A percentile compares a stretch with the other conserved stretches of the same genome.
Conservation (phyloP, 2,329 filamentous ascomycete genomes). For the Sporothrix brunneoviolacea region DNA sequence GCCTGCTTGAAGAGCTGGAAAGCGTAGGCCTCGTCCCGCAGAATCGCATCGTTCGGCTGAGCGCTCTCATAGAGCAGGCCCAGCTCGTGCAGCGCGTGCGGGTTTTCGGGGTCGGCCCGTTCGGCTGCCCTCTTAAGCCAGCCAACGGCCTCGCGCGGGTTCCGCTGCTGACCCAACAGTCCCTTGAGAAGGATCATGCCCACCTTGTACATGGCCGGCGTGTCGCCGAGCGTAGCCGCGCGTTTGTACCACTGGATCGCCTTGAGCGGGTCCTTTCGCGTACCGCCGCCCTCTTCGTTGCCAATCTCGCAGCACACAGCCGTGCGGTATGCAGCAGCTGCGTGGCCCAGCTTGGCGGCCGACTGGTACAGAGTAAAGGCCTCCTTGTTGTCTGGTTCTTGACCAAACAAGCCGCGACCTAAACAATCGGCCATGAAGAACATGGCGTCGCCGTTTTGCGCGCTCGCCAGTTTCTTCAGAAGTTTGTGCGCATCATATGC, state of each 20-base stretch:
- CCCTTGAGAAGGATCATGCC: conserved; percentile 95
- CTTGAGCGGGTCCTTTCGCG: conserved; percentile 82
- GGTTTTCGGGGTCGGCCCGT: conserved; percentile 79
- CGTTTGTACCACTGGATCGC: conserved; percentile 98
- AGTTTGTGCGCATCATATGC: conserved; percentile 82
- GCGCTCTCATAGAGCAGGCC: conserved; percentile 60
- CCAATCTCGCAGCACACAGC: conserved; percentile 97
- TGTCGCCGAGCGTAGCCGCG: conserved; percentile 81
- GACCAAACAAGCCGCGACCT: conserved; percentile 71
- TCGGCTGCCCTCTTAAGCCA: conserved; percentile 95
- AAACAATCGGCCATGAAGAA: conserved; percentile 89
- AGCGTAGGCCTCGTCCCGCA: conserved; percentile 77
- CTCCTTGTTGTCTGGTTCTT: conserved; percentile 80
- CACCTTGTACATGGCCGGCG: conserved; percentile 96
- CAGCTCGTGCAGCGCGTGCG: conserved; percentile 89
- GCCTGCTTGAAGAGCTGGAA: conserved; percentile 77
- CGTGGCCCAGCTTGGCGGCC: conserved; percentile 81
- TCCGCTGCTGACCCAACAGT: conserved; percentile 76
- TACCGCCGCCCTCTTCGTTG: conserved; percentile 88
- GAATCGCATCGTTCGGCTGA: conserved; percentile 61
- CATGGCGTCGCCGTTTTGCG: conserved; percentile 76
- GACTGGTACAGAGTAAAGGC: conserved; percentile 91
- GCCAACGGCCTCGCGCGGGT: conserved; percentile 75
- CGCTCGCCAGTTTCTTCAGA: conserved; percentile 75
- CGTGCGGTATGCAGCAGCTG: conserved; percentile 83